Conservation (phyloP, 2,329 filamentous ascomycete species). For the Ascochyta fabae region DNA sequence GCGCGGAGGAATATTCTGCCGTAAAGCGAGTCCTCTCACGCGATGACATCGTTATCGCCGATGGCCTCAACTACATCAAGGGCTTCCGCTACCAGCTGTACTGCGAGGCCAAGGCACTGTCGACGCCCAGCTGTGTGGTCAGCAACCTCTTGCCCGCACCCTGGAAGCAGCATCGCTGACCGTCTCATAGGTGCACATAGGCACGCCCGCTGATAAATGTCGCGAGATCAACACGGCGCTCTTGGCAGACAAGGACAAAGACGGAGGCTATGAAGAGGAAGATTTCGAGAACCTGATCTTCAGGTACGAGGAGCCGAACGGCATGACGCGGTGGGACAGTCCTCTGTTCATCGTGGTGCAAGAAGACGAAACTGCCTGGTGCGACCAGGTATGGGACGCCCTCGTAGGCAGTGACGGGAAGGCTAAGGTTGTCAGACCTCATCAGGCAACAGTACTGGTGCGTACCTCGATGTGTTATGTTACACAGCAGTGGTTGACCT, state of each 20-base stretch:
- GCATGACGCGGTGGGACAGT: conserved; percentile 84
- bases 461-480: conserved; percentile 10
- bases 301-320: conserved; percentile 84
- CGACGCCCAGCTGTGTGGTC: conserved; percentile 77
- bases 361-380: conserved; percentile 73
- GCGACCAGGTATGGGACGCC: conserved; percentile 76
- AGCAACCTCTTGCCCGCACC: conserved; percentile 27
- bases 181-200: conserved; percentile 61
- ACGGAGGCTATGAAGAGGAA: conserved; percentile 60
- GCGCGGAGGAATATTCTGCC: conserved; percentile 76
- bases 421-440: conserved; percentile 72
- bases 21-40: conserved; percentile 77
- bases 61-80: conserved; percentile 87
- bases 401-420: conserved; percentile 67
- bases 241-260: conserved; percentile 50
- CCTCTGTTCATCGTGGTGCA: conserved; percentile 80
- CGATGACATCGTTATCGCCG: conserved; percentile 78
- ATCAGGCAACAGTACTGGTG: conserved; percentile 74
- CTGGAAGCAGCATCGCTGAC: conserved; percentile 33
- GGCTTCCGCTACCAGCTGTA: conserved; percentile 86
- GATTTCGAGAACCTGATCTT: conserved; percentile 83
- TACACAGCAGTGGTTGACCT: conserved; percentile 3
- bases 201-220: conserved; percentile 62
- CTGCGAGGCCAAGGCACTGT: conserved; percentile 81
- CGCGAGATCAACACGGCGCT: conserved; percentile 65